A percentile compares a stretch with the other conserved stretches of the same genome.
phyloP scores from a whole-genome alignment of 202 grass and related monocot species.

The Carex arenaria region DNA sequence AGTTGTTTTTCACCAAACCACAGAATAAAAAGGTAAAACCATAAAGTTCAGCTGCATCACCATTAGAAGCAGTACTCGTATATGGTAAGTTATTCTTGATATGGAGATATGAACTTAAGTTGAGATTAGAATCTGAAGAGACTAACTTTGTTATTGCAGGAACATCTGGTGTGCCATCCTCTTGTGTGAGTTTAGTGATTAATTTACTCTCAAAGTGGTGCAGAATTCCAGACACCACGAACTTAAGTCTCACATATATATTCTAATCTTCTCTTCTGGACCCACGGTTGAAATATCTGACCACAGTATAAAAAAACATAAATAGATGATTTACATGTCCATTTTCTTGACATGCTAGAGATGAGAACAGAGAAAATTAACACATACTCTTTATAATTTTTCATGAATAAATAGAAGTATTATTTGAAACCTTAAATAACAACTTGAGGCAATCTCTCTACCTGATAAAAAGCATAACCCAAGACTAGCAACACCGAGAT shows the following conservation, averaged over 20 bases:
- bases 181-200: slow-evolving; percentile 54
- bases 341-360: neutral
- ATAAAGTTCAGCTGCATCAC: neutral
- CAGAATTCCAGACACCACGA: slow-evolving; percentile 81
- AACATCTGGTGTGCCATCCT: slow-evolving; percentile 57
- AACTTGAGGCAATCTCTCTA: slow-evolving; percentile 27
- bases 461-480: slow-evolving; percentile 87
- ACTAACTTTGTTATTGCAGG: slow-evolving; percentile 60
- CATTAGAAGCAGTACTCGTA: neutral
- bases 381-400: neutral
- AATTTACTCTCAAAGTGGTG: slow-evolving; percentile 55
- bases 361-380: neutral
- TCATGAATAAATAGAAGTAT: neutral
- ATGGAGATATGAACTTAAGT: neutral
- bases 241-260: slow-evolving; percentile 73
- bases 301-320: slow-evolving; percentile 1
- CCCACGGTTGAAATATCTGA: slow-evolving; percentile 88
- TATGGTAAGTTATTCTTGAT: neutral
- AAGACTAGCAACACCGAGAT: slow-evolving; percentile 56
- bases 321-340: no score
- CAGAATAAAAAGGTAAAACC: neutral
- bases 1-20: neutral
- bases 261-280: slow-evolving; percentile 74
- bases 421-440: neutral
- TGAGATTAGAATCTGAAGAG: neutral